Conservation (phyloP, 2,329 filamentous ascomycete genomes). For the Zopfia rhizophila region DNA sequence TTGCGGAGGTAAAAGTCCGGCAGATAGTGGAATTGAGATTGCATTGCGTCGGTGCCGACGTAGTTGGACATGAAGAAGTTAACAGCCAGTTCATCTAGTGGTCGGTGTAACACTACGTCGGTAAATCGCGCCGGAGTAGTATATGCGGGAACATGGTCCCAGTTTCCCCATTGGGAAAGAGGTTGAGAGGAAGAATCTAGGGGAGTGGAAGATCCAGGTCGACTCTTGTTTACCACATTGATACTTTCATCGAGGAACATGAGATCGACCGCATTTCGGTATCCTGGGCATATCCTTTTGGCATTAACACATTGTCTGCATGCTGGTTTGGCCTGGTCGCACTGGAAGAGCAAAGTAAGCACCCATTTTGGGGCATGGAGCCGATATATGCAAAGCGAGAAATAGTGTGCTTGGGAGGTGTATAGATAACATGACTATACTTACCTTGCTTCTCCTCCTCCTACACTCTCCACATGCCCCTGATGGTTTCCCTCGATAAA, state of each 20-base stretch:
- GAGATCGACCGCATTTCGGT: slow-evolving; percentile 38
- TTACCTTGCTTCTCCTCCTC: slow-evolving; percentile 40
- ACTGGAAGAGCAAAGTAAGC: slow-evolving; percentile 27
- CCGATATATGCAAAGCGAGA: not conserved
- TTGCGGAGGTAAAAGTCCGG: slow-evolving; percentile 29
- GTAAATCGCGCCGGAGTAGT: slow-evolving; percentile 21
- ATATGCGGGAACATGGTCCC: not conserved
- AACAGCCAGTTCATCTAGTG: slow-evolving; percentile 36
- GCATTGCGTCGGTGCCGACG: slow-evolving; percentile 30
- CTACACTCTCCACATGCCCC: slow-evolving; percentile 40
- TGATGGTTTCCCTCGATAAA: slow-evolving; percentile 20
- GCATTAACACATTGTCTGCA: slow-evolving; percentile 41
- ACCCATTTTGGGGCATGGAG: slow-evolving; percentile 6
- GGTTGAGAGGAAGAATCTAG: slow-evolving; percentile 1
- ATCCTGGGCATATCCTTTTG: slow-evolving; percentile 38
- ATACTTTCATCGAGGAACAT: slow-evolving; percentile 42
- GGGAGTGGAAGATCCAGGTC: not conserved
- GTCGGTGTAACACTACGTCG: slow-evolving; percentile 35
- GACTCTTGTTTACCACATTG: slow-evolving; percentile 29
- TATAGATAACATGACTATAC: slow-evolving; percentile 5
- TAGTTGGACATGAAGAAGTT: slow-evolving; percentile 43
- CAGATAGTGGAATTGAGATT: slow-evolving; percentile 37
- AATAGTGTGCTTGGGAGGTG: not conserved
- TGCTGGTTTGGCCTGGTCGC: slow-evolving; percentile 34
- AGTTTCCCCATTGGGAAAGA: not conserved